Base-by-base conservation (phyloP, 192 early-diverging fungal genomes). In the Cetraspora pellucida region DNA sequence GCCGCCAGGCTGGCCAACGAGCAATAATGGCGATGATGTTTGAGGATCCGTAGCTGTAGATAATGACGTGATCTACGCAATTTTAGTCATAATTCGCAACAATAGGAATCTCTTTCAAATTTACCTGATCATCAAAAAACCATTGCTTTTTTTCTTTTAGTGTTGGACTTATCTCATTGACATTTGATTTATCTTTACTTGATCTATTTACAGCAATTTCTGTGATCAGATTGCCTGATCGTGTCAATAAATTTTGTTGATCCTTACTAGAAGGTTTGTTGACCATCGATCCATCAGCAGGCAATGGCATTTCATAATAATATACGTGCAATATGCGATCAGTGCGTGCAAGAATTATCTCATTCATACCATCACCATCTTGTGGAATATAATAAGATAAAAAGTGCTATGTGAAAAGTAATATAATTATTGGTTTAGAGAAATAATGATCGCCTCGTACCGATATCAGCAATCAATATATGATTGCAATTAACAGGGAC, bases 401-500 rank as follows among this genome's bases (percentile, higher is more conserved):
- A 37, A 37, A 7, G 37, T 37, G 37, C 7, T 37, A 37, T 37
- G 7, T 37, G 37, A 43, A 60, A 66, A 61, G 73, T 68, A 74
- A 54, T 10, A 45, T 50, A 54, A 25, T 44, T 25, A 45, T 10
- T 61, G 17, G n/a, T n/a, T 19, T 3, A 52, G 4, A 61, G 10
- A 30, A n/a, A 28, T 61, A 13, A 2, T 28, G 10, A 61, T 61
- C 10, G n/a, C n/a, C n/a, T 58, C 50, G 31, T 80, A 87, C 86
- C 87, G 21, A 89, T 87, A 71, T 89, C 87, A 4, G 86, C 86
- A 77, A 89, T 89, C 10, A 86, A 61, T 3, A 85, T 83, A 37
- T 83, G 77, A 52, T 89, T 89, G 31, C 87, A 85, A 76, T 89
- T 89, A 61, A 89, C 86, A 43, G 87, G 87, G 2, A 89, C 86